Evolutionary conservation across 768 basidiomycete species (phyloP), one percentile per base, ranked within the genome.

Genomic region (Leucosporidium creatinivorum): DNA sequence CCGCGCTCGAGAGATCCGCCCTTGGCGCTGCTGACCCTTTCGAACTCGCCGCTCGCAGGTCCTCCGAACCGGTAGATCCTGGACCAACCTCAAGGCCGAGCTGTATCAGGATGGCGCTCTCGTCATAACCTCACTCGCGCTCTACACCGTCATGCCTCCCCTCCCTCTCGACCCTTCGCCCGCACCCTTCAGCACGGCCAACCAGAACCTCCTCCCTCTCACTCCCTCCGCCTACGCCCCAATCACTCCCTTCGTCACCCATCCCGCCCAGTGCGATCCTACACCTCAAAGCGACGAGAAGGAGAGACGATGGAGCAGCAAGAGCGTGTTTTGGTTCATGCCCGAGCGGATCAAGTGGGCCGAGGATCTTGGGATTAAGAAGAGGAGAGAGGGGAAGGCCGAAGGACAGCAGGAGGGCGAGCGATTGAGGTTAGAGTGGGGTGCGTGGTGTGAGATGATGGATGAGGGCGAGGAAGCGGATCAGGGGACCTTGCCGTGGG

Each of bases 131-230:
- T 44, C n/a, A 2, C 58, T 44, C 39, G 25, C 58, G 4, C 58
- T 59, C 58, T 39, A 44, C 58, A 39, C 58, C 19, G 17, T 26
- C 36, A 25, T 59, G n/a, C 39, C 58, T 12, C 39, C 44, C 26
- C 25, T 47, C 18, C 58, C 58, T 8, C n/a, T n/a, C 58, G 12
- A n/a, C 58, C 36, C 36, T 3, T 18, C 6, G 21, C 51, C 51
- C 58, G 23, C 23, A 2, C 58, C 58, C 3, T n/a, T 44, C 58
- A 44, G 36, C 58, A 39, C n/a, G 9, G 25, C 39, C 23, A 47
- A 39, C 39, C 58, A 59, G 39, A 44, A 25, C 39, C 58, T 59
- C 58, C 33, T 59, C 4, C 58, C 58, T 21, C n/a, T 59, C 39
- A 44, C 39, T 2, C 36, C 39, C 19, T 23, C 39, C n/a, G n/a